phyloP scores from a whole-genome alignment of 225 moss, liverwort and hornwort species.

The Marchantia polymorpha region DNA sequence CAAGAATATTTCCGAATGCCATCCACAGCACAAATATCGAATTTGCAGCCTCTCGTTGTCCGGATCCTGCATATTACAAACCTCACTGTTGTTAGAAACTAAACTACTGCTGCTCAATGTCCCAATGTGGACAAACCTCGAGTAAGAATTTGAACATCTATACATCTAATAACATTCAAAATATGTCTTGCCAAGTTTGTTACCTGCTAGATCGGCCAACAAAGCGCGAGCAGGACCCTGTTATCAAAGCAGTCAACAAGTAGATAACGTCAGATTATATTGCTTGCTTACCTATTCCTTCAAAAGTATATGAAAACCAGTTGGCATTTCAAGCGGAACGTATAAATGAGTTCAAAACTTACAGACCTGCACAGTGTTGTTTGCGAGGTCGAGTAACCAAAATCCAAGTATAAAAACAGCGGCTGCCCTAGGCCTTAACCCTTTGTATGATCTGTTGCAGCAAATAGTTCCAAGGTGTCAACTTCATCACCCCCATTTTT shows the following conservation, averaged over 20 bases:
- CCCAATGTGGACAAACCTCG: background rate
- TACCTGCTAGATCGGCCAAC: slow-evolving; percentile 76
- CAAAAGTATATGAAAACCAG: background rate
- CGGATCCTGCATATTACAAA: slow-evolving; percentile 30
- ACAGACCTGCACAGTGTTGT: slow-evolving; percentile 73
- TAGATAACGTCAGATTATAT: background rate
- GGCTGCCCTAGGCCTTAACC: slow-evolving; percentile 57
- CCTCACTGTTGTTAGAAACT: background rate
- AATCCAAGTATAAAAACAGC: slow-evolving; percentile 78
- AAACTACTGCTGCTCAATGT: background rate
- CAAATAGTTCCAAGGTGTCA: background rate
- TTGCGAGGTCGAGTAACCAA: slow-evolving; percentile 85
- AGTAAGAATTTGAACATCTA: background rate
- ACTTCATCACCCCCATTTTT: background rate
- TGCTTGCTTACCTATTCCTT: background rate
- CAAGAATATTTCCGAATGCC: slow-evolving; percentile 84
- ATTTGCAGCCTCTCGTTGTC: slow-evolving; percentile 70
- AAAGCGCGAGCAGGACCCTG: slow-evolving; percentile 83
- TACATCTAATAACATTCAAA: background rate
- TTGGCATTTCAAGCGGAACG: no score
- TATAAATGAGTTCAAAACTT: background rate
- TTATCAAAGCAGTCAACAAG: background rate
- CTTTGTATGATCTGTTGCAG: slow-evolving; percentile 43
- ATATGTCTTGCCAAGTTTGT: no score
- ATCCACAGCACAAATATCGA: slow-evolving; percentile 87